phyloP scores from a whole-genome alignment of 78 protist species.

The Dictyostelium firmibasis region DNA sequence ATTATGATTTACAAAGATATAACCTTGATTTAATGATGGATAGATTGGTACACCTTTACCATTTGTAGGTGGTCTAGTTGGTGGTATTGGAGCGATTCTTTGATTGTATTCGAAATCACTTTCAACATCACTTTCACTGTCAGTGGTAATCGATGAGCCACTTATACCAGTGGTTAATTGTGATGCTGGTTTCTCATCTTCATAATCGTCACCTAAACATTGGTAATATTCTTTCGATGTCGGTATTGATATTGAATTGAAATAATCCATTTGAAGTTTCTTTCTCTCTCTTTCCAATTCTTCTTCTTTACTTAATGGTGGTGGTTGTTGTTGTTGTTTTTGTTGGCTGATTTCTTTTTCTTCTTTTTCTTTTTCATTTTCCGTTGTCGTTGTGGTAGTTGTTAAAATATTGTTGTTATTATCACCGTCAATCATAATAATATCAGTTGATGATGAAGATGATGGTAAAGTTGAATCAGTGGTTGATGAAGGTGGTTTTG shows the following conservation, averaged over 20 bases:
- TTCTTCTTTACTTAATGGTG: not conserved
- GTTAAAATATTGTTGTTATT: not conserved
- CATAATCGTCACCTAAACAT: not conserved
- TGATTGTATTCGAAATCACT: not conserved
- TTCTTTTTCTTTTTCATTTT: not conserved
- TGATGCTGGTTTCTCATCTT: not conserved
- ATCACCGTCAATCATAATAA: not conserved
- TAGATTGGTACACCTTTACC: slow-evolving; percentile 49
- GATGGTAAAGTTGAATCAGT: not conserved
- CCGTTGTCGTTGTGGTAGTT: not conserved
- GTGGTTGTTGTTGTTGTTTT: not conserved
- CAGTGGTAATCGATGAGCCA: not conserved
- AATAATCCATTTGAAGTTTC: not conserved
- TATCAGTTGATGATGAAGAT: not conserved
- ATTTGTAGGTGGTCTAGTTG: slow-evolving; percentile 36
- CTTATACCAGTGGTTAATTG: not conserved
- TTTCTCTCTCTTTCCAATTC: not conserved
- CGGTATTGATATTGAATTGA: slow-evolving; percentile 7
- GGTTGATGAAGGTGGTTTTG: not conserved
- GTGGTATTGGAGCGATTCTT: not conserved
- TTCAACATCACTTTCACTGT: not conserved
- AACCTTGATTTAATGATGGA: slow-evolving; percentile 62
- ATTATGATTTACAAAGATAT: slow-evolving; percentile 41
- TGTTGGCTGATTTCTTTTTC: not conserved
- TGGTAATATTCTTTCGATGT: slow-evolving; percentile 12